phyloP scores from a whole-genome alignment of 2,329 filamentous ascomycete species.

The Fusarium neocosmosporiellum region DNA sequence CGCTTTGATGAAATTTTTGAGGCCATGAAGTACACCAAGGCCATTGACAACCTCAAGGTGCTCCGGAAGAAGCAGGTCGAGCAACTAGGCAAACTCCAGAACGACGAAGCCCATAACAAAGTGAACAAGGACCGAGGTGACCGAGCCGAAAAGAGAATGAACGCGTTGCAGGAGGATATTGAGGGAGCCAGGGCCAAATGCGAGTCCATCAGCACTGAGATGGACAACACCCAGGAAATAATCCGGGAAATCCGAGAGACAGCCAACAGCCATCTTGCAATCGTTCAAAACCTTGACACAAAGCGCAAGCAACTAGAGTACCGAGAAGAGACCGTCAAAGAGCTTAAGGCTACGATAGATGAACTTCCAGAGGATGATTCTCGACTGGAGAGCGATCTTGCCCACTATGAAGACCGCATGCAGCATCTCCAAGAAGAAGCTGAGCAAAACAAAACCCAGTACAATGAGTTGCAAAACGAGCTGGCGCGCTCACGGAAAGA shows the following conservation, averaged over 20 bases:
- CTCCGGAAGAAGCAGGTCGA: conserved; percentile 86
- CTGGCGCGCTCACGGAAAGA: conserved; percentile 58
- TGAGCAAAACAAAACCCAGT: conserved; percentile 71
- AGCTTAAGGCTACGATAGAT: conserved; percentile 77
- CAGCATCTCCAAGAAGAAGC: conserved; percentile 72
- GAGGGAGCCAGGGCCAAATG: conserved; percentile 69
- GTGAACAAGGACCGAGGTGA: conserved; percentile 87
- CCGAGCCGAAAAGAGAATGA: conserved; percentile 72
- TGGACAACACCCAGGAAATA: conserved; percentile 67
- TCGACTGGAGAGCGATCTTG: conserved; percentile 76
- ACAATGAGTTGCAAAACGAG: conserved; percentile 70
- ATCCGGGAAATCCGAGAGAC: conserved; percentile 76
- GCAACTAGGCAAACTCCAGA: conserved; percentile 77
- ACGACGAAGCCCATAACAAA: conserved; percentile 82
- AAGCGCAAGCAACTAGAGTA: conserved; percentile 81
- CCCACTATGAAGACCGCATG: conserved; percentile 83
- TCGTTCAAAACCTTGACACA: conserved; percentile 79
- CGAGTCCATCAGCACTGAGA: conserved; percentile 67
- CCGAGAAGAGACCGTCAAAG: conserved; percentile 75
- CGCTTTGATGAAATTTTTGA: conserved; percentile 98
- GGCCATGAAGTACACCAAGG: conserved; percentile 95
- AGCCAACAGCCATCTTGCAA: conserved; percentile 77
- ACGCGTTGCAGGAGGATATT: conserved; percentile 74
- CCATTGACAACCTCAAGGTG: conserved; percentile 92
- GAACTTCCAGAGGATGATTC: conserved; percentile 84